A percentile compares a stretch with the other conserved stretches of the same genome.
Conservation (phyloP, 345 rosid species). For the Gossypium sturtianum region DNA sequence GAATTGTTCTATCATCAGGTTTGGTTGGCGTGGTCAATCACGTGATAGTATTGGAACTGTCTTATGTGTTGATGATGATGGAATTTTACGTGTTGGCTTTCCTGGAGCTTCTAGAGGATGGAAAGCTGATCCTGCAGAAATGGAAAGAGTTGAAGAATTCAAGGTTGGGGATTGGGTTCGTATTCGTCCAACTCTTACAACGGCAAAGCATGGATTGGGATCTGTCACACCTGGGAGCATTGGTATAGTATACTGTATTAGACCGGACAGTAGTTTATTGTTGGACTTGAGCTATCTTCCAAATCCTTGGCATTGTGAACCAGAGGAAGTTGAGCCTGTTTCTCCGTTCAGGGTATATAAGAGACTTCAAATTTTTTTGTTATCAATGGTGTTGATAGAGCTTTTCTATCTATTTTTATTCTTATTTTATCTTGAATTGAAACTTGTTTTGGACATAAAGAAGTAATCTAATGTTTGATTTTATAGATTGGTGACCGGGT, state of each 20-base stretch:
- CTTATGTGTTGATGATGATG: conserved; percentile 95
- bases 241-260: conserved; percentile 84
- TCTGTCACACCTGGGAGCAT: conserved; percentile 93
- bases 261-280: conserved; percentile 92
- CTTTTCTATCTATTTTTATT: conserved; percentile 12
- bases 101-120: conserved; percentile 99
- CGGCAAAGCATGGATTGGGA: conserved; percentile 92
- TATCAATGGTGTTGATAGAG: conserved; percentile 1
- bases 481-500: conserved; percentile 85
- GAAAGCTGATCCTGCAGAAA: conserved; percentile 99
- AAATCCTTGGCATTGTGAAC: conserved; percentile 95
- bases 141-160: conserved; percentile 99
- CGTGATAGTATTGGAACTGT: conserved; percentile 95
- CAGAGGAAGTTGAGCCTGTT: conserved; percentile 94
- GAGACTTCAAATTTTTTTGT: conserved; percentile 10
- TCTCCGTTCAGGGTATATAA: conserved; percentile 71
- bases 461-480: conserved; percentile 19
- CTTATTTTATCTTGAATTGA: background rate
- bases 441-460: background rate
- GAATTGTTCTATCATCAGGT: conserved; percentile 45
- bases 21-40: conserved; percentile 94
- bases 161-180: conserved; percentile 99
- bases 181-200: conserved; percentile 83
- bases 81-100: conserved; percentile 95
- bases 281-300: conserved; percentile 86